phyloP scores from a whole-genome alignment of 257 asterid species.

The Ajuga chamaepitys region DNA sequence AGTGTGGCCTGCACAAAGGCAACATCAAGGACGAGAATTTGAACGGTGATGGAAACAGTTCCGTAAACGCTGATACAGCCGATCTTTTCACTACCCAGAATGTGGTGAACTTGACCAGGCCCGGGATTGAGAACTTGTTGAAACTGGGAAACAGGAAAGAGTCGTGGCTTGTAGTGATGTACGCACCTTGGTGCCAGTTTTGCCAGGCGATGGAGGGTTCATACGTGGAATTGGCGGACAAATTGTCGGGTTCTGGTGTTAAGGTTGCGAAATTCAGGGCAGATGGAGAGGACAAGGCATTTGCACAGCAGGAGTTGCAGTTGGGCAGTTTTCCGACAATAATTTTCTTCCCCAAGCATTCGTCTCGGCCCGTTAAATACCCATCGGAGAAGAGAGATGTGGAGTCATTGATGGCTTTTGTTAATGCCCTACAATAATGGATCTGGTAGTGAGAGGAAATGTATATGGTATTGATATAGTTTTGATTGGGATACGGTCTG shows the following conservation, averaged over 20 bases:
- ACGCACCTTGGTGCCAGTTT: conserved; percentile 89
- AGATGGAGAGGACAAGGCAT: conserved; percentile 76
- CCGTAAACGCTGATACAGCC: conserved; percentile 27
- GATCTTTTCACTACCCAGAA: conserved; percentile 43
- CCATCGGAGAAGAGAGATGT: conserved; percentile 82
- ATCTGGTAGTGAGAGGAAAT: too few relatives aligned
- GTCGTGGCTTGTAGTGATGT: conserved; percentile 72
- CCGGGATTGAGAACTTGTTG: conserved; percentile 70
- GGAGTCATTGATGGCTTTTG: conserved; percentile 68
- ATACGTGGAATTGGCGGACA: conserved; percentile 56
- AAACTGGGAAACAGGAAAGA: conserved; percentile 58
- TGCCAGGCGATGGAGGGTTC: conserved; percentile 90
- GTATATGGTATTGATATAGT: too few relatives aligned
- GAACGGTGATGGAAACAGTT: conserved; percentile 34
- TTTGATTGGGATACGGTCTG: too few relatives aligned
- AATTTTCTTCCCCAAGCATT: conserved; percentile 65
- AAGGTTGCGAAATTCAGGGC: conserved; percentile 82
- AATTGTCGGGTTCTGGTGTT: conserved; percentile 52
- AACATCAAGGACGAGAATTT: conserved; percentile 56
- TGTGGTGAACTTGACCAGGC: conserved; percentile 52
- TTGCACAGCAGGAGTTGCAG: conserved; percentile 56
- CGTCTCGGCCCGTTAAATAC: conserved; percentile 54
- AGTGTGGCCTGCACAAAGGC: conserved; percentile 87
- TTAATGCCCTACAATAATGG: conserved; percentile 56
- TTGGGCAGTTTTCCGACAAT: conserved; percentile 77